These are phyloP conservation scores for Glycine latifolia DNA, from an alignment of 306 rosid species.

Conservation along the genomic window DNA sequence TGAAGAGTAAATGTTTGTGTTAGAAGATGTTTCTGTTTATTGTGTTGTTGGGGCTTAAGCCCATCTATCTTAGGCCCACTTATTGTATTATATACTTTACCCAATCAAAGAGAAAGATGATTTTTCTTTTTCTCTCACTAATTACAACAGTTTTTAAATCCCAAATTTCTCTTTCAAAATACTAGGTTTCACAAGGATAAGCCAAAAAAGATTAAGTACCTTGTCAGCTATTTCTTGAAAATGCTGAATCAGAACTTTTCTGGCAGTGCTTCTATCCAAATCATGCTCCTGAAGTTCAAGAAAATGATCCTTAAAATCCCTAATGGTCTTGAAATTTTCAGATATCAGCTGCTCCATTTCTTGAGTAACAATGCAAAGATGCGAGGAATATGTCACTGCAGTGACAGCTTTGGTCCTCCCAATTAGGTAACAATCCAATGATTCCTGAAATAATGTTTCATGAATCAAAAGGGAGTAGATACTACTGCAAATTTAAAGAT, in stretches of 20 bases:
- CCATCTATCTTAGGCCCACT: too few species aligned
- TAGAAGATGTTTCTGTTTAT: too few species aligned
- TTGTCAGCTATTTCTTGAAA: slow-evolving; percentile 63
- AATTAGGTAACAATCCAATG: slow-evolving; percentile 70
- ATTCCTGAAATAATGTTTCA: slow-evolving; percentile 63
- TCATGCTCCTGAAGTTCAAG: slow-evolving; percentile 45
- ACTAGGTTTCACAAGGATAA: neutral
- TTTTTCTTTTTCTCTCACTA: too few species aligned
- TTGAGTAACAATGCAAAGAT: slow-evolving; percentile 59
- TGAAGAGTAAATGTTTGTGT: slow-evolving; percentile 41
- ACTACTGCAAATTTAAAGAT: slow-evolving; percentile 31
- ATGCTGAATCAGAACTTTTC: slow-evolving; percentile 63
- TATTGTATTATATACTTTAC: too few species aligned
- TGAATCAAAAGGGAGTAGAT: slow-evolving; percentile 35
- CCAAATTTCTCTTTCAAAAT: slow-evolving; percentile 17
- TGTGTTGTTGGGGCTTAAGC: too few species aligned
- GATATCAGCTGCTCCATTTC: slow-evolving; percentile 67
- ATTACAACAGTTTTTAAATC: neutral
- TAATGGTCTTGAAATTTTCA: slow-evolving; percentile 64
- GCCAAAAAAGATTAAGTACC: slow-evolving; percentile 55
- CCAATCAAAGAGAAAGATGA: too few species aligned
- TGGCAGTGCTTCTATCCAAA: slow-evolving; percentile 59
- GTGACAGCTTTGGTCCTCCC: slow-evolving; percentile 59
- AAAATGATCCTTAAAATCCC: slow-evolving; percentile 60
- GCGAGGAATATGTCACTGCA: slow-evolving; percentile 45